Evolutionary conservation across 805 yeast species (phyloP), one percentile per base, ranked within the genome.

Genomic region (Maudiozyma pseudohumilis): DNA sequence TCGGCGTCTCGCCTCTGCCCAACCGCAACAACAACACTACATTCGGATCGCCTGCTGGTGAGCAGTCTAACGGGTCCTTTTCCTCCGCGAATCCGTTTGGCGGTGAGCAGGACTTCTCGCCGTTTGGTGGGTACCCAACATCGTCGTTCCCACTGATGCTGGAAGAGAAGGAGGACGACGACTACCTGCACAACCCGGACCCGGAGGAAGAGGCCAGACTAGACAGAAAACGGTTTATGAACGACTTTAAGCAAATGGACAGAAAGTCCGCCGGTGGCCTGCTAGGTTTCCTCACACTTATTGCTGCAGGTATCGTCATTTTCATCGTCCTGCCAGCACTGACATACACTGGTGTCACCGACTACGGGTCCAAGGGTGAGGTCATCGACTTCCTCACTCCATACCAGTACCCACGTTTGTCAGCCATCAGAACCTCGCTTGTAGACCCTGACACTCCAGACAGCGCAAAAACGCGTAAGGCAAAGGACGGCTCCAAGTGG

Each of bases 111-210:
- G 92, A 80, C 52, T 77, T 78, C 46, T 75, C 83, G 34, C 98
- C 97, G 3, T 89, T 89, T 63, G 98, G 97, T 36, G 97, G 97
- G 10, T 89, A 84, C 59, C 97, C 97, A 1, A 94, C 95, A 6
- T 70, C 87, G n/a, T 77, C 86, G 5, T 89, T 89, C 64, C 97
- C 98, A 1, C 65, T 89, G 40, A 80, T 74, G 49, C 76, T 89
- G 44, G 96, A 89, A 42, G 97, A 89, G 49, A 84, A 85, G 61
- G 98, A 89, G 60, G 80, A 83, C 7, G 98, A 89, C 63, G 98
- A 89, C 60, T 88, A 86, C 55, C 58, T 92, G 46, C 97, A 89
- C 61, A 92, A 89, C 61, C 97, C 97, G 2, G 96, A 89, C 59
- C 96, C 95, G 7, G 80, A 87, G 24, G 82, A 77, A 31, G 98